Conservation (phyloP, 495 filamentous ascomycete species). For the Penicillium angulare region DNA sequence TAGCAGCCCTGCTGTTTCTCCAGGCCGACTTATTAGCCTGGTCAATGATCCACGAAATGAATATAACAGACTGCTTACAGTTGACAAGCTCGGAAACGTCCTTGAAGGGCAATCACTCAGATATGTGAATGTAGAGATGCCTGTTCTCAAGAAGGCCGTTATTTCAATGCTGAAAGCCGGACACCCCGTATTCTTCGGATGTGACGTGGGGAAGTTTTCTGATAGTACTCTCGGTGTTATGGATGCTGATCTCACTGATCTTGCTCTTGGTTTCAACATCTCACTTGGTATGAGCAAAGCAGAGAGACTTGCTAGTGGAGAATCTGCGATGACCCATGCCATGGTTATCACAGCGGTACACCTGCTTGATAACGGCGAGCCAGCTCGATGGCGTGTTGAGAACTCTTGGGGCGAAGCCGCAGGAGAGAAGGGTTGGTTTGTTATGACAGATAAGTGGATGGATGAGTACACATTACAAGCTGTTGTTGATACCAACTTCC, state of each 20-base stretch:
- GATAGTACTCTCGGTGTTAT: constrained; percentile 66
- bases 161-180: constrained; percentile 74
- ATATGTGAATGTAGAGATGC: constrained; percentile 81
- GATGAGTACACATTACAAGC: constrained; percentile 84
- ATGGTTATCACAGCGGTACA: constrained; percentile 90
- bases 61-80: constrained; percentile 67
- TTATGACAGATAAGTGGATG: constrained; percentile 87
- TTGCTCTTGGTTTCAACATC: constrained; percentile 76
- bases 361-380: constrained; percentile 59
- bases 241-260: constrained; percentile 70
- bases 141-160: constrained; percentile 66
- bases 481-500: constrained; percentile 73
- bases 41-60: constrained; percentile 81
- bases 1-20: constrained; percentile 16
- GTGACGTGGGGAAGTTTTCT: constrained; percentile 79
- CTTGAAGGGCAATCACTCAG: constrained; percentile 66
- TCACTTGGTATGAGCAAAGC: constrained; percentile 70
- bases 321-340: constrained; percentile 82
- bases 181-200: constrained; percentile 83
- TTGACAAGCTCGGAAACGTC: constrained; percentile 76
- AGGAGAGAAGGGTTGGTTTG: constrained; percentile 77
- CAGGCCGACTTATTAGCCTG: constrained; percentile 62
- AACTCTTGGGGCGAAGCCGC: constrained; percentile 72
- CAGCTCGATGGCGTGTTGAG: constrained; percentile 79
- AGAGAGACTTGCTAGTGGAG: constrained; percentile 64